Conservation (phyloP, 2,329 filamentous ascomycete genomes). For the Fusarium chuoi region DNA sequence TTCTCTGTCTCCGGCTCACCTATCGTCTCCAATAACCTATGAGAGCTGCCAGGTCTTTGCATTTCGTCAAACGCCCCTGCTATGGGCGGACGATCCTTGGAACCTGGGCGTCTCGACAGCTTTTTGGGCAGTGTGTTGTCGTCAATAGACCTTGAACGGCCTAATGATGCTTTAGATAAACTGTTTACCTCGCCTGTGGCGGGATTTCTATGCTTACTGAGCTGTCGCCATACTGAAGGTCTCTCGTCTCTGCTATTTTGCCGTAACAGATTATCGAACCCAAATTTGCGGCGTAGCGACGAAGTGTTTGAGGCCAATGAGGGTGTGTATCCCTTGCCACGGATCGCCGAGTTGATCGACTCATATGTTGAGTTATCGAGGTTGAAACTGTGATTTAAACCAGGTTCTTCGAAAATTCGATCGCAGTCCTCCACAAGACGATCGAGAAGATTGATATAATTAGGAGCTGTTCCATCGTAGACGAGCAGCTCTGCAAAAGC, state of each 20-base stretch:
- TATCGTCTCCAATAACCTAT: constrained; percentile 67
- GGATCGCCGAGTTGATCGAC: constrained; percentile 65
- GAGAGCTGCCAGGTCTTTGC: constrained; percentile 66
- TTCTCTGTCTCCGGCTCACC: constrained; percentile 64
- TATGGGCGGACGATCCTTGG: constrained; percentile 69
- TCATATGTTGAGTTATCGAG: constrained; percentile 61
- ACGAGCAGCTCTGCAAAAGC: constrained; percentile 91
- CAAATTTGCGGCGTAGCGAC: constrained; percentile 85
- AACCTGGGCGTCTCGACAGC: constrained; percentile 59
- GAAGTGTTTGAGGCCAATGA: constrained; percentile 88
- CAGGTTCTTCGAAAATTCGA: constrained; percentile 79
- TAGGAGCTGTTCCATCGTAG: constrained; percentile 77
- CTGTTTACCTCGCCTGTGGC: constrained; percentile 70
- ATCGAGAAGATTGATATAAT: constrained; percentile 90
- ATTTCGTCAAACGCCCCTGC: constrained; percentile 71
- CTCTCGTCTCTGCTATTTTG: constrained; percentile 84
- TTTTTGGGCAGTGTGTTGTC: constrained; percentile 65
- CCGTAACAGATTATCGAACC: constrained; percentile 78
- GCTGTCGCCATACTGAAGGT: constrained; percentile 83
- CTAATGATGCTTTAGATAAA: constrained; percentile 73
- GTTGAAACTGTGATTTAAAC: constrained; percentile 54
- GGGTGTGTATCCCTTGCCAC: constrained; percentile 71
- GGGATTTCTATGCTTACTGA: constrained; percentile 80
- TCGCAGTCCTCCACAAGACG: constrained; percentile 90
- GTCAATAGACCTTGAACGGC: constrained; percentile 80